Base-by-base conservation (phyloP, 1,139 yeast genomes). In the Protomyces inouyei region DNA sequence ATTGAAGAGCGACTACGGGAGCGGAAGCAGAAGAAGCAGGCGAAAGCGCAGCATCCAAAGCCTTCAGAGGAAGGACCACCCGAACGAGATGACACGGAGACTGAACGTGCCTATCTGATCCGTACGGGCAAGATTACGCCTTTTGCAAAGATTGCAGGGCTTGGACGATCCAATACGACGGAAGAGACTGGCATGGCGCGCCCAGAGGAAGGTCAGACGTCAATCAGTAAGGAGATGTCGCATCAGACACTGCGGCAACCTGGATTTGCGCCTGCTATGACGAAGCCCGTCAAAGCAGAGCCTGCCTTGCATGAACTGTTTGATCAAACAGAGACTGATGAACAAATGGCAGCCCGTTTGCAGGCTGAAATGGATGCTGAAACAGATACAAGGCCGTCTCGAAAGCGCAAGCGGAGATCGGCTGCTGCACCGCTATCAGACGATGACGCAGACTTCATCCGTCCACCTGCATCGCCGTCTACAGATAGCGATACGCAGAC, bases 101-200 rank as follows among this genome's bases (percentile, higher is more conserved):
- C 88, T 0, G 89, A 88, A 70, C 83, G 83, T 65, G 98, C 92
- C 64, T 93, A 76, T 72, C 78, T 93, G 68, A 83, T 93, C 0
- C 79, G 98, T 68, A 92, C 92, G 0, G 99, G 99, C 52, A 86
- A 90, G 73, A 85, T 91, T 65, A 93, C 99, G 0, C 98, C 98
- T 0, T 93, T 93, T 78, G 96, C 97, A 10, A 84, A 84, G 52
- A 79, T 84, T 21, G 79, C 81, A 45, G 72, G 72, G 6, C 65
- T 70, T 3, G 71, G 70, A 53, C 64, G 69, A 37, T 65, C 63
- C 16, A 59, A 52, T 36, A 59, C 63, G 9, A n/a, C 55, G 6
- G 63, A 43, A 8, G 57, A 52, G 21, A 21, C 48, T 61, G 37
- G 32, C 45, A 21, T 35, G 52, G 55, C 36, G 9, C 55, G 57